Conservation (phyloP, 2,329 filamentous ascomycete species). For the Lachnellula subtilissima region DNA sequence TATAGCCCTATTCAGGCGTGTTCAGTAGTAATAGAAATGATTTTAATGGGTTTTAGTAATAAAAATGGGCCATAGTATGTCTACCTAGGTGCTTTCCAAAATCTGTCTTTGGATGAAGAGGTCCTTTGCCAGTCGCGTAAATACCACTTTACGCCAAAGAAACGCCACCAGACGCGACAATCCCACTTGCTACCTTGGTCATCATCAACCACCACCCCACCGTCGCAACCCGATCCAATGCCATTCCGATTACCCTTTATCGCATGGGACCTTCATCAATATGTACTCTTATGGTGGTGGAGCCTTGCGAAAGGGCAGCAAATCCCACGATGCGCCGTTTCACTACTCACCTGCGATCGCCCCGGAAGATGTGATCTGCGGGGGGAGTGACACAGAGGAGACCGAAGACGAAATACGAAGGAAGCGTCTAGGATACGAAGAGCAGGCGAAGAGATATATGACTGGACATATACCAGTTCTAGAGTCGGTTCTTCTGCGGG, state of each 20-base stretch:
- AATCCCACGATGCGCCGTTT: conserved; percentile 35
- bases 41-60: too few species aligned
- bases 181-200: neutral
- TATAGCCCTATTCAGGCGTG: too few species aligned
- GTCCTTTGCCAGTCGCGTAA: neutral
- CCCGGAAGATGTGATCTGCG: conserved; percentile 46
- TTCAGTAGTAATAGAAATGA: too few species aligned
- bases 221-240: neutral
- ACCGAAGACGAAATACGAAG: conserved; percentile 44
- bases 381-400: conserved; percentile 54
- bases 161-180: too few species aligned
- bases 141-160: neutral
- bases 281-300: conserved; percentile 8
- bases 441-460: conserved; percentile 54
- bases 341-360: conserved; percentile 43
- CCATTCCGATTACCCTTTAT: neutral
- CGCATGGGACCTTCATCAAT: conserved; percentile 2
- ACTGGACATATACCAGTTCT: conserved; percentile 52
- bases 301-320: neutral
- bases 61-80: too few species aligned
- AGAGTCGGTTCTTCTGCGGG: conserved; percentile 54
- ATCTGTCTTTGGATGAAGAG: too few species aligned
- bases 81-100: too few species aligned
- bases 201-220: neutral
- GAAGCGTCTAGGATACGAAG: conserved; percentile 53